Base-by-base conservation (phyloP, 2,329 filamentous ascomycete species). In the Zalaria obscura region DNA sequence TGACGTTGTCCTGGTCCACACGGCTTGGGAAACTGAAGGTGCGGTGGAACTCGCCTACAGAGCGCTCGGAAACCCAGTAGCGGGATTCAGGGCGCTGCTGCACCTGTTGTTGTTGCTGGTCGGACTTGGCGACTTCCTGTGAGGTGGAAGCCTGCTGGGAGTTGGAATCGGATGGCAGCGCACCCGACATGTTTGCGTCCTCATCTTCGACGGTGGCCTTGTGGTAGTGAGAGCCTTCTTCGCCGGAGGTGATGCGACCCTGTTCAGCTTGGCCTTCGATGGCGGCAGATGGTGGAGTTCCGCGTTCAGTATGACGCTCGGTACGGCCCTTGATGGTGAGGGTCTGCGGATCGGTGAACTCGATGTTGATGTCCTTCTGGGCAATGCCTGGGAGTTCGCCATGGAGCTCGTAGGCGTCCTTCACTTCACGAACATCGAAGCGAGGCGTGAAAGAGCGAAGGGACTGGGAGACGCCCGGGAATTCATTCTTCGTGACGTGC, bases 371-470 rank as follows among this genome's bases (percentile, higher is more conserved):
- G 54, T 87, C 69, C 52, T 83, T 76, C 64, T 84, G 82, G 47
- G 74, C 73, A 51, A 88, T 68, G 42, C 84, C 84, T 0, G 83
- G 79, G 4, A 89, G 75, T 61, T 89, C 83, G 53, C 83, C 84
- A 52, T 88, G 76, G 18, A 89, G 78, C 62, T 89, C 79, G 56
- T 86, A 89, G 48, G 67, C 59, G 4, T 75, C 63, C 46, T 72
- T 71, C 8, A 72, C 74, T 65, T 91, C 84, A 58, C 75, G 78
- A 47, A 88, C 70, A 53, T 89, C 83, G 55, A 89, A 89, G 62
- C 78, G 81, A 41, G 83, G 84, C 44, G 75, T 72, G 72, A 86
- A 88, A 55, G 73, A 66, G 37, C 66, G 68, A 38, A 71, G 50
- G 44, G 38, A 35, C 46, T 52, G 41, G 38, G 40, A 28, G 36